Evolutionary conservation across 1,284 basidiomycete species (phyloP), one percentile per base, ranked within the genome.

Genomic region (Chalciporus piperatoides): DNA sequence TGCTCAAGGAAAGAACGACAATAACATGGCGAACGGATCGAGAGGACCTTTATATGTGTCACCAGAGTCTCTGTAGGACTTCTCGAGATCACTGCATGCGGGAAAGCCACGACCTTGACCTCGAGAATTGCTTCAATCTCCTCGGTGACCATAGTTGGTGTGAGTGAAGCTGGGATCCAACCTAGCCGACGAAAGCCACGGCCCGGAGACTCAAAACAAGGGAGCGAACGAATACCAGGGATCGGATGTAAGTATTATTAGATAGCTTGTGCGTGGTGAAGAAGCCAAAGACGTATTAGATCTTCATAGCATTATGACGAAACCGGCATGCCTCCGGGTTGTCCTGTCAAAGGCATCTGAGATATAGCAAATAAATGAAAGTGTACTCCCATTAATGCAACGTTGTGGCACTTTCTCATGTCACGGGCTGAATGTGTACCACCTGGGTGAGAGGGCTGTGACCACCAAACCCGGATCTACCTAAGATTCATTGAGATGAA

Each of bases 91-190:
- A 41, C 44, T 47, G 48, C 54, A 56, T 51, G 56, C 41, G 55
- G 46, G 48, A 55, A 38, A 50, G 33, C 35, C 41, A 36, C 21
- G 25, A 24, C 25, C 44, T 47, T 51, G 24, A 51, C 35, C 30
- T 51, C 41, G 46, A 47, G 54, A 58, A 65, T 41, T 41, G 39
- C 42, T 41, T 54, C 30, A 38, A 48, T 32, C 50, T 53, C 52
- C 52, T 65, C 59, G 54, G 56, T 51, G 49, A 23, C 38, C 60
- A 56, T 52, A 64, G 62, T 68, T 56, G 58, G 51, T 60, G 61
- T 60, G 54, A 47, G 41, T 28, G 55, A 59, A 27, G 55, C 58
- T 63, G 56, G 45, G 61, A 67, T 52, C 56, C 45, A 44, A 54
- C 48, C 47, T 55, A 59, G 44, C 56, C 60, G 60, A 63, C 48